Evolutionary conservation across 2,329 filamentous ascomycete genomes (phyloP), one percentile per base, ranked within the genome.

Genomic region (Cladophialophora immunda): DNA sequence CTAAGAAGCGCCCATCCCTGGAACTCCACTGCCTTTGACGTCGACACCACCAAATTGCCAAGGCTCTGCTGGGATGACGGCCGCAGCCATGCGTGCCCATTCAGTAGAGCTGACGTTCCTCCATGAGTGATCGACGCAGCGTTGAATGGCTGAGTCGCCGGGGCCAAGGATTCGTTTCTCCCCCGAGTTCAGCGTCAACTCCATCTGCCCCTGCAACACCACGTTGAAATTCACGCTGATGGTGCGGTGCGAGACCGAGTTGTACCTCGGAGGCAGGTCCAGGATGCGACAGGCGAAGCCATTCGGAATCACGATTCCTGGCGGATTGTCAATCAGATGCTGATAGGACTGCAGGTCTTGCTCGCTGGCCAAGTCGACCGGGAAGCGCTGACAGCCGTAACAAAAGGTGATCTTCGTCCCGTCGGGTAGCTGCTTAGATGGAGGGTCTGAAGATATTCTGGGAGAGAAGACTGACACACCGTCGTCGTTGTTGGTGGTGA

Each of bases 141-240:
- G 76, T 75, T 87, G 84, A 25, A 87, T 81, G 9, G 81, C 81
- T n/a, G 86, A 75, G 71, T 87, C 85, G 2, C 85, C 85, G 4
- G 79, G 75, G 50, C 76, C 75, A 78, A 87, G 75, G 29, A 77
- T 64, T 47, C 78, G 77, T 58, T 74, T 78, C 63, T 82, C 83
- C 0, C 85, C 84, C 15, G 81, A 81, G 64, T 85, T 85, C 4
- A 87, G 74, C 2, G 81, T 63, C 73, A 86, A 77, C 67, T 85
- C 82, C 27, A 87, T 70, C 70, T 81, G 77, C 1, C 85, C 85
- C 68, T 87, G 84, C 6, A 87, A 68, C 1, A 87, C 79, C 56
- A 86, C 77, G 1, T 83, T 85, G 67, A 83, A 86, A 70, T 87
- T 85, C 3, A 87, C 74, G 32, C 79, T 83, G 68, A 83, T 78